Percentiles rank a stretch among this genome's conserved stretches.
Evolutionary conservation across 306 rosid species (phyloP).

Genomic region (Vigna angularis): DNA sequence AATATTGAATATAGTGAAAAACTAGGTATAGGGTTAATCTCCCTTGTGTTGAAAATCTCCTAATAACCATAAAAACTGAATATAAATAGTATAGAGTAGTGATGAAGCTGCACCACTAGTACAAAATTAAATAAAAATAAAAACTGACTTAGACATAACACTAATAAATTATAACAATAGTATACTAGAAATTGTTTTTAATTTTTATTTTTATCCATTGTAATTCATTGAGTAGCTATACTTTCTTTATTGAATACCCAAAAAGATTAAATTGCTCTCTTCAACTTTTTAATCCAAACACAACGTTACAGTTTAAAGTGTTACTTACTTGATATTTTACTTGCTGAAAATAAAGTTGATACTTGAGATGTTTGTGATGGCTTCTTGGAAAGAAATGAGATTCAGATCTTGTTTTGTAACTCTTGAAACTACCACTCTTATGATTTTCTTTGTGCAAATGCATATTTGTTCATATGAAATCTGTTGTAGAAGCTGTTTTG

Average conservation of each 20-base stretch:
- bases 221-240: neutral
- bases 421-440: neutral
- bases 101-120: too few species aligned
- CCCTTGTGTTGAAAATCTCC: too few species aligned
- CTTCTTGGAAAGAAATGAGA: neutral
- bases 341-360: neutral
- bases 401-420: neutral
- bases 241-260: neutral
- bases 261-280: neutral
- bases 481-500: neutral
- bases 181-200: neutral
- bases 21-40: too few species aligned
- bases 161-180: neutral
- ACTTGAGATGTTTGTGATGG: neutral
- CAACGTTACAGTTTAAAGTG: neutral
- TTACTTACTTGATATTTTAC: neutral
- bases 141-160: too few species aligned
- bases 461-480: slow-evolving; percentile 17
- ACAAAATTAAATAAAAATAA: too few species aligned
- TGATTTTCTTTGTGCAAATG: neutral
- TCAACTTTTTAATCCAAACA: neutral
- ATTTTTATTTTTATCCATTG: neutral
- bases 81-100: too few species aligned
- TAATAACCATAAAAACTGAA: too few species aligned
- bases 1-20: too few species aligned